Conservation (phyloP, 1,139 yeast species). For the Geotrichum klebahnii region DNA sequence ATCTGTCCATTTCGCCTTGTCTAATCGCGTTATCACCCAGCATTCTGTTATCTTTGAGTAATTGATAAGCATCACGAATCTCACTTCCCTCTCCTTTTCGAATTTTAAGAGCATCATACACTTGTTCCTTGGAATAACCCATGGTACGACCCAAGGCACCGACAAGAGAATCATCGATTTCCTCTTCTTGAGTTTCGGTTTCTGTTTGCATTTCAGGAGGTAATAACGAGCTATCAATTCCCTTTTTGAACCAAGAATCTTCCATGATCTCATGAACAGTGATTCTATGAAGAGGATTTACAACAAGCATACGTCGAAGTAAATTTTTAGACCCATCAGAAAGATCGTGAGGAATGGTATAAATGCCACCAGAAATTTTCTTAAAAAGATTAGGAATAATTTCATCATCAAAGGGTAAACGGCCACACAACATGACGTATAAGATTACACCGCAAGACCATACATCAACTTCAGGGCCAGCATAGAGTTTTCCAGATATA, state of each 20-base stretch:
- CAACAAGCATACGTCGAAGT: conserved; percentile 90
- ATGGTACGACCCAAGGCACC: conserved; percentile 75
- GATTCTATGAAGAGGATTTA: conserved; percentile 91
- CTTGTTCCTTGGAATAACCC: conserved; percentile 91
- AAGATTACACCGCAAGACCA: conserved; percentile 98
- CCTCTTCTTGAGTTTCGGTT: conserved; percentile 40
- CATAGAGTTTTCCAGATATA: conserved; percentile 90
- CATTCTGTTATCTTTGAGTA: conserved; percentile 79
- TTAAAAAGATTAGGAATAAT: conserved; percentile 94
- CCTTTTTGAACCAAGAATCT: conserved; percentile 91
- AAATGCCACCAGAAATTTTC: conserved; percentile 91
- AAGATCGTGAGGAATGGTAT: conserved; percentile 83
- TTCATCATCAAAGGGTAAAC: conserved; percentile 96
- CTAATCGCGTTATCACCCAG: conserved; percentile 35
- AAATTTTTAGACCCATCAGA: conserved; percentile 84
- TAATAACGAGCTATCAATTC: conserved; percentile 73
- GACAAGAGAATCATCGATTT: conserved; percentile 74
- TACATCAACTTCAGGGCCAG: conserved; percentile 98
- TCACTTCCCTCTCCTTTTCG: conserved; percentile 57
- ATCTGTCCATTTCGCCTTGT: conserved; percentile 36
- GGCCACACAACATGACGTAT: conserved; percentile 94
- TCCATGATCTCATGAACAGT: conserved; percentile 92
- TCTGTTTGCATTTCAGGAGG: conserved; percentile 49
- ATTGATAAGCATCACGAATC: conserved; percentile 83
- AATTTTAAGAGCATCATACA: conserved; percentile 62